A percentile compares a stretch with the other conserved stretches of the same genome.
These are phyloP conservation scores for Talaromyces marneffei DNA, from an alignment of 2,329 filamentous ascomycete genomes.

Conservation along the genomic window DNA sequence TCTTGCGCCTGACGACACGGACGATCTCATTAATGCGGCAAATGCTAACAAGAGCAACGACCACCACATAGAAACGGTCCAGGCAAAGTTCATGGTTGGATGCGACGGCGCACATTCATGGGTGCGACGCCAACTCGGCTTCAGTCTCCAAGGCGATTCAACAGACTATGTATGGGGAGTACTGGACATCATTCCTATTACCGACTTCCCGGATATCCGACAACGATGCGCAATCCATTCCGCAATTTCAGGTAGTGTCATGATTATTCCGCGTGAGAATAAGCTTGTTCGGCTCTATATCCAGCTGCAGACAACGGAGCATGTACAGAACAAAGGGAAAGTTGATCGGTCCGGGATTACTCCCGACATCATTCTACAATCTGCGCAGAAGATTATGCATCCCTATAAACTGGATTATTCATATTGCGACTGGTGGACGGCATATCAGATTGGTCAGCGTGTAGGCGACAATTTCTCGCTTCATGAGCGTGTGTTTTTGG, in stretches of 20 bases:
- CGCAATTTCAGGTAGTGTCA: conserved; percentile 49
- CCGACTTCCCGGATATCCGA: conserved; percentile 57
- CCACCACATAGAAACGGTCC: neutral
- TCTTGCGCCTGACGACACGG: conserved; percentile 51
- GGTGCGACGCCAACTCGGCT: conserved; percentile 54
- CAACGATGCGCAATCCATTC: conserved; percentile 55
- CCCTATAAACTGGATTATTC: conserved; percentile 63
- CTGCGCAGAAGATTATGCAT: conserved; percentile 58
- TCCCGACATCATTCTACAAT: conserved; percentile 24
- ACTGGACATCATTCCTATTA: conserved; percentile 49
- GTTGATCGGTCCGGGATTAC: neutral
- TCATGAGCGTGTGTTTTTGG: conserved; percentile 59
- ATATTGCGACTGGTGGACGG: conserved; percentile 63
- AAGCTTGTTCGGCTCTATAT: conserved; percentile 61
- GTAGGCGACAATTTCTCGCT: conserved; percentile 54
- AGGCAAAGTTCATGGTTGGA: conserved; percentile 60
- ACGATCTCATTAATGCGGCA: conserved; percentile 39
- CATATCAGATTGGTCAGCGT: conserved; percentile 63
- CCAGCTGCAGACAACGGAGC: conserved; percentile 45
- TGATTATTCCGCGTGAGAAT: conserved; percentile 61
- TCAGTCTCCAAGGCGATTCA: conserved; percentile 52
- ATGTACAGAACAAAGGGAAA: neutral
- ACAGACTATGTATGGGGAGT: conserved; percentile 43
- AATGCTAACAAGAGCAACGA: neutral
- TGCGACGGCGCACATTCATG: conserved; percentile 65